Evolutionary conservation across 2,329 filamentous ascomycete genomes (phyloP).

Genomic region (Phialocephala sp.): DNA sequence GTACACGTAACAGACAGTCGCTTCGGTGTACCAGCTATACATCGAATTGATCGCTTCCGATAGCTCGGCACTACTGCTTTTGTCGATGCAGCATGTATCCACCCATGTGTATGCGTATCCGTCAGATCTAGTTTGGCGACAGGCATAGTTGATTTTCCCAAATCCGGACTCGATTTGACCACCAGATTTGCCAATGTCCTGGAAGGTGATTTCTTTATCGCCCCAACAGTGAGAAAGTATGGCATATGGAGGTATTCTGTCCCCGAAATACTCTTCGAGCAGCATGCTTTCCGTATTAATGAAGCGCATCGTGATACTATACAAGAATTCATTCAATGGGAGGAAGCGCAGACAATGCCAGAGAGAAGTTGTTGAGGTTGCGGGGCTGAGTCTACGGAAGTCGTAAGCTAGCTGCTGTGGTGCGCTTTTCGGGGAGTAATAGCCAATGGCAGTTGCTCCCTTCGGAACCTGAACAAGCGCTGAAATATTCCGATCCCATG

Average conservation of each 20-base stretch:
- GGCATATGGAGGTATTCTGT: constrained; percentile 41
- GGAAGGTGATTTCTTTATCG: neutral
- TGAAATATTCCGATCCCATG: too few species aligned
- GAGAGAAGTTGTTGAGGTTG: neutral
- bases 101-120: constrained; percentile 7
- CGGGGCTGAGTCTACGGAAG: neutral
- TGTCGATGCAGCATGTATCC: constrained; percentile 18
- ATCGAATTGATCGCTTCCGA: constrained; percentile 24
- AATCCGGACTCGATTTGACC: neutral
- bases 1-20: constrained; percentile 23
- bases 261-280: constrained; percentile 13
- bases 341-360: neutral
- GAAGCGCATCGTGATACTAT: constrained; percentile 14
- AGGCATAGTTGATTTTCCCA: neutral
- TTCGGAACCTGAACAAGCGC: too few species aligned
- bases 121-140: neutral
- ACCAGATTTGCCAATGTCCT: neutral
- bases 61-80: constrained; percentile 19
- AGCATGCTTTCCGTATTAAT: constrained; percentile 13
- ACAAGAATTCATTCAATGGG: neutral
- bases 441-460: too few species aligned
- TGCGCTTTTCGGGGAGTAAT: too few species aligned
- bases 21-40: constrained; percentile 22
- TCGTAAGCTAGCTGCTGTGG: neutral
- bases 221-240: constrained; percentile 46